Evolutionary conservation across 2,329 filamentous ascomycete species (phyloP), one percentile per base, ranked within the genome.

Genomic region (Neofusicoccum laricinum): DNA sequence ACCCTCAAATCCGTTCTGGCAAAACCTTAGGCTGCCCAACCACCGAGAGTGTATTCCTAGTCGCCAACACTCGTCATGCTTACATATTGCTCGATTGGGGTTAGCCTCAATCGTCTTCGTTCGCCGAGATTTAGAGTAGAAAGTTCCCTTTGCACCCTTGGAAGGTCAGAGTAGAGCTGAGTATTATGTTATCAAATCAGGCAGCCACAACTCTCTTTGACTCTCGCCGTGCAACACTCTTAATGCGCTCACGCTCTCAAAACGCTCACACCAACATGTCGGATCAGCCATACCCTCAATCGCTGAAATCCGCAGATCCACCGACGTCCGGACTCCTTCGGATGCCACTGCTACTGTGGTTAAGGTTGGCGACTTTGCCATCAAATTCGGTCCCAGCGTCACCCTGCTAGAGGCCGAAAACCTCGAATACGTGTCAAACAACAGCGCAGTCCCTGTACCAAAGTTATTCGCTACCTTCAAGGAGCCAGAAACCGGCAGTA

Each of bases 291-390:
- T 67, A 7, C 65, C 65, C 5, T 55, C 62, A 8, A 63, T 65
- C 17, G 53, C 51, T n/a, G 17, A 64, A 21, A 66, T 66, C 11
- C 38, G 51, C 36, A 41, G 12, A 57, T 55, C 36, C 7, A 38
- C 51, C 21, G 15, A 59, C 17, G n/a, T 61, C n/a, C 65, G 65
- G 11, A 64, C 46, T 46, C 8, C 38, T 43, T 38, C 43, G 14
- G 66, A 66, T 61, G 43, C 66, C 46, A 43, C 45, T 32, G 46
- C 45, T 5, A 67, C n/a, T 0, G 66, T 67, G 11, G 59, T 66
- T 36, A 58, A 58, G 40, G 36, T 58, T n/a, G 36, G 53, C 53
- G 36, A 45, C 17, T 40, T 66, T 46, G 64, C 62, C n/a, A 61
- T 65, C 36, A 66, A 67, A 53, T 65, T 61, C 59, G 61, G 64